Evolutionary conservation across 176 grass and related monocot genomes (phyloP).

Genomic region (Zizania latifolia): DNA sequence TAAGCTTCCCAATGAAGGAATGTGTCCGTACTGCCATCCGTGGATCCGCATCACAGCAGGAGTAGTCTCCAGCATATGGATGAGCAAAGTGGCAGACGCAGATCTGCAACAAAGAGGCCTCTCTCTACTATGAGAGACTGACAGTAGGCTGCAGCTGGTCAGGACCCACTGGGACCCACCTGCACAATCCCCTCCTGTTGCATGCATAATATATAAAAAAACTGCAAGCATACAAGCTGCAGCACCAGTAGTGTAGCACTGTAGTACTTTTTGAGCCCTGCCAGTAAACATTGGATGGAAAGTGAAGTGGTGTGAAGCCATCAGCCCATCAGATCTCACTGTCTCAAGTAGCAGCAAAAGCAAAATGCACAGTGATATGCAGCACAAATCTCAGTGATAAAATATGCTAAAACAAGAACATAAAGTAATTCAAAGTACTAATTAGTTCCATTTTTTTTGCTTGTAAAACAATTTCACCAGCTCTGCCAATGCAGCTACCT

Average conservation of each 20-base stretch:
- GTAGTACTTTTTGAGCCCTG: conserved; percentile 11
- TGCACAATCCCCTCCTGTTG: neutral
- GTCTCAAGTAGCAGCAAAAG: neutral
- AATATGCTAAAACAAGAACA: neutral
- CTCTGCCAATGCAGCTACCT: neutral
- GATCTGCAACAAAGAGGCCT: neutral
- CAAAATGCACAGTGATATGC: neutral
- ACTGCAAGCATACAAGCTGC: neutral
- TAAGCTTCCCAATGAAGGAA: no score
- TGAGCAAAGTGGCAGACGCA: conserved; percentile 30
- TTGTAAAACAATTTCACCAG: neutral
- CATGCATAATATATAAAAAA: neutral
- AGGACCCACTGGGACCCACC: neutral
- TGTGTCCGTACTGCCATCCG: conserved; percentile 12
- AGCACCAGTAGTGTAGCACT: neutral
- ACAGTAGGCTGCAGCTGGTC: neutral
- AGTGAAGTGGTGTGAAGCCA: conserved; percentile 1
- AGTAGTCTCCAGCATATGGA: neutral
- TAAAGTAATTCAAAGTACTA: no score
- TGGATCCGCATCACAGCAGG: neutral
- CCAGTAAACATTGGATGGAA: conserved; percentile 24
- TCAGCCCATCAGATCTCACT: neutral
- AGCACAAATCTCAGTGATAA: neutral
- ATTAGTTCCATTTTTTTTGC: neutral
- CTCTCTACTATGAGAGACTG: neutral